Base-by-base conservation (phyloP, 164 flowering plant genomes). In the Kingdonia uniflora region DNA sequence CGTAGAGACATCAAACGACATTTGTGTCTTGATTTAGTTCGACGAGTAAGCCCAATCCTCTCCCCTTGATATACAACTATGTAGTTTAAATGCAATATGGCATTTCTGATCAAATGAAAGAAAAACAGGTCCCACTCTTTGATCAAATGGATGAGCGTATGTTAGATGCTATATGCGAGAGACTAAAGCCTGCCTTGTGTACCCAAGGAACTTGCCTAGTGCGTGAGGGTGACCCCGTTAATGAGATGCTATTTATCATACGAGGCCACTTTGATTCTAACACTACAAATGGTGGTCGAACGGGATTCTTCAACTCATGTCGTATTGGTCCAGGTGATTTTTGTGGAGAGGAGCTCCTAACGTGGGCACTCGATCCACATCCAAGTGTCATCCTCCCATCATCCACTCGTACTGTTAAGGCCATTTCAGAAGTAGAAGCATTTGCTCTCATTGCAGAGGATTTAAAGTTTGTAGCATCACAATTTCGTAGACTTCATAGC, bases 271-370 rank as follows among this genome's bases (percentile, higher is more conserved):
- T 91, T 25, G 97, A 91, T 55, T 87, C 96, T 6, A 72, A 67
- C 78, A 91, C 97, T 37, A 87, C 96, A 19, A 77, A 87, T 49
- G 96, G 97, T 6, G 97, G 97, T 17, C 78, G 97, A 0, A 81
- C 84, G 2, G 97, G 96, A 10, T 91, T 91, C 77, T 87, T 91
- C 82, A 85, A 91, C 65, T 83, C 89, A 1, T 77, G 82, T 58
- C 70, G 70, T 0, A 72, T 87, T 8, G 92, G 95, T 1, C 86
- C 96, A 0, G 92, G 92, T 19, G 96, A 85, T 45, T 91, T 91
- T 75, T 87, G 95, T 42, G 97, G 97, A 0, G 97, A 91, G 68
- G 97, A 91, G 56, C 75, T 91, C 3, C 76, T 91, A 14, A 87
- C 96, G 12, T 91, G 96, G 97, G 96, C 96, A 0, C 77, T 91